Evolutionary conservation across 2,329 filamentous ascomycete genomes (phyloP).

Genomic region (Penicillium freii): DNA sequence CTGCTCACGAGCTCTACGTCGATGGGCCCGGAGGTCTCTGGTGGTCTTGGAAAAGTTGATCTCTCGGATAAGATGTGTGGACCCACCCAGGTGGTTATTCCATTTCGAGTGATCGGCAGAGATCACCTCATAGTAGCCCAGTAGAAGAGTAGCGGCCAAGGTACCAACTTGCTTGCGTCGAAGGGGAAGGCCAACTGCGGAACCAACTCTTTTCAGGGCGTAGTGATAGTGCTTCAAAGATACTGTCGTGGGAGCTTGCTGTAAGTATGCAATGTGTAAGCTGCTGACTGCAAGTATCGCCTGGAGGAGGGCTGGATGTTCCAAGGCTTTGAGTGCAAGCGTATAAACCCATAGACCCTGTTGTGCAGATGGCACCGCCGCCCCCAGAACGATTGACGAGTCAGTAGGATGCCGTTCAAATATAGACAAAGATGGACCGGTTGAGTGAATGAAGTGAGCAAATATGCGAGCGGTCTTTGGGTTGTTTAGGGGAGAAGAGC

Average conservation of each 20-base stretch:
- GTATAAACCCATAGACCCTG: slow-evolving; percentile 66
- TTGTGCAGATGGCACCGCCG: slow-evolving; percentile 60
- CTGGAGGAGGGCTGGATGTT: slow-evolving; percentile 82
- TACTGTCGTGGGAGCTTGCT: slow-evolving; percentile 69
- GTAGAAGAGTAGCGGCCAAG: slow-evolving; percentile 79
- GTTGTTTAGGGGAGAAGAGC: slow-evolving; percentile 73
- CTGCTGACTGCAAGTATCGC: slow-evolving; percentile 85
- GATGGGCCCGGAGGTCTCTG: slow-evolving; percentile 65
- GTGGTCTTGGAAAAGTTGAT: slow-evolving; percentile 75
- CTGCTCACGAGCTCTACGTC: slow-evolving; percentile 46
- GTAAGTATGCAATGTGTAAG: slow-evolving; percentile 81
- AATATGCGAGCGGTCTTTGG: slow-evolving; percentile 79
- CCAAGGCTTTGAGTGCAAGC: slow-evolving; percentile 77
- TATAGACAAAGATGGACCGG: slow-evolving; percentile 79
- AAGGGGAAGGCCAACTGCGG: slow-evolving; percentile 66
- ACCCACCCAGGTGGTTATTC: slow-evolving; percentile 87
- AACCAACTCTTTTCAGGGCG: slow-evolving; percentile 73
- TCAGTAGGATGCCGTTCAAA: slow-evolving; percentile 81
- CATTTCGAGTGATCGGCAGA: slow-evolving; percentile 92
- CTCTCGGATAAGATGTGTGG: slow-evolving; percentile 76
- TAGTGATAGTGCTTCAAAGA: slow-evolving; percentile 91
- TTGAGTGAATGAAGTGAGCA: slow-evolving; percentile 86
- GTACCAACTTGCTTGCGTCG: slow-evolving; percentile 75
- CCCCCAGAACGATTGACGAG: slow-evolving; percentile 64
- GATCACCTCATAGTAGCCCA: slow-evolving; percentile 94